Conservation (phyloP, 2,329 filamentous ascomycete species). For the Phaeomoniella chlamydospora region DNA sequence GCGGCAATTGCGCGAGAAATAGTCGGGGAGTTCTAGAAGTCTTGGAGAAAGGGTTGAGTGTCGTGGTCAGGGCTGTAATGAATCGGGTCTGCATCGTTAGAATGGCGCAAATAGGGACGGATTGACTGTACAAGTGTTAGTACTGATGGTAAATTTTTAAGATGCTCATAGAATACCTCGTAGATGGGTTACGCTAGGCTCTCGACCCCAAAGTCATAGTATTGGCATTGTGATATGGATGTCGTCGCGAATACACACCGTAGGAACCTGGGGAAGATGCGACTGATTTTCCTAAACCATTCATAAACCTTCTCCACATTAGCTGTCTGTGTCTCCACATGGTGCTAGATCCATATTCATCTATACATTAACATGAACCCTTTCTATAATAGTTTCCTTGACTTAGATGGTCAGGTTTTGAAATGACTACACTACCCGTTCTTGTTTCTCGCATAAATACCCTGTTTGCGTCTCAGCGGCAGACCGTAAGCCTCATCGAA, state of each 20-base stretch:
- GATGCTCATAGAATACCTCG: neutral
- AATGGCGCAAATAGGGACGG: neutral
- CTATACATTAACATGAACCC: too few species aligned
- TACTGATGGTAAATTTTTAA: neutral
- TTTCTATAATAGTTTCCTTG: too few species aligned
- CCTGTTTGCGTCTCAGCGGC: conserved; percentile 38
- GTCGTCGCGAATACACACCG: too few species aligned
- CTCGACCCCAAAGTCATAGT: too few species aligned
- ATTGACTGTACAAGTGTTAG: neutral
- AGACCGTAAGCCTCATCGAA: conserved; percentile 39
- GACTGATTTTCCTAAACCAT: too few species aligned
- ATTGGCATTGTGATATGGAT: too few species aligned
- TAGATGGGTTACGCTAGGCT: neutral
- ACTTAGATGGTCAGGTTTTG: too few species aligned
- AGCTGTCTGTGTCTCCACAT: too few species aligned
- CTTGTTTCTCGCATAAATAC: conserved; percentile 34
- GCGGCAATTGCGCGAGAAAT: conserved; percentile 73
- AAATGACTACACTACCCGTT: conserved; percentile 7
- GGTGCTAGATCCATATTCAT: too few species aligned
- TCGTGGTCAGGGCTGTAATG: conserved; percentile 61
- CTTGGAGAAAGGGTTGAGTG: conserved; percentile 83
- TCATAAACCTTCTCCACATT: too few species aligned
- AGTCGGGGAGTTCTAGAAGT: conserved; percentile 70
- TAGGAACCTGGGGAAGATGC: too few species aligned
- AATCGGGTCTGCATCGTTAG: conserved; percentile 12